Evolutionary conservation across 2,329 filamentous ascomycete species (phyloP).

Genomic region (Aspergillus niger): DNA sequence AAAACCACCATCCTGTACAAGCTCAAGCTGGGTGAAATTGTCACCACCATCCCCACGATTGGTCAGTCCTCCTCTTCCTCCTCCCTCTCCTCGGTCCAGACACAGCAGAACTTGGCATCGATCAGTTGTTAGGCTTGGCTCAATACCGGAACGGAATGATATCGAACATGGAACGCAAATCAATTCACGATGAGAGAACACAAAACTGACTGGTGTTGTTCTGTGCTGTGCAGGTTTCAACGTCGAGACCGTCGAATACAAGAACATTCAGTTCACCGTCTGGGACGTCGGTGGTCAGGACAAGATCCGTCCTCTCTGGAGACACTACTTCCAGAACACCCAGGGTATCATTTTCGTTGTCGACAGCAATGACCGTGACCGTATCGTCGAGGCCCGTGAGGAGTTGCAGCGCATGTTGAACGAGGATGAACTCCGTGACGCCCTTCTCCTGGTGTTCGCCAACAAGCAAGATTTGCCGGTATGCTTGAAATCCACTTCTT

Average conservation of each 20-base stretch:
- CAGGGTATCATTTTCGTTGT: slow-evolving; percentile 99
- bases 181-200: background rate
- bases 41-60: slow-evolving; percentile 98
- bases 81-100: slow-evolving; percentile 6
- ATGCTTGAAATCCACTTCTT: slow-evolving; percentile 28
- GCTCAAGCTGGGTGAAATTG: slow-evolving; percentile 97
- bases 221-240: slow-evolving; percentile 73
- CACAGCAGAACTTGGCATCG: too few species aligned
- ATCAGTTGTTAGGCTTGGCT: too few species aligned
- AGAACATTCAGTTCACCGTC: slow-evolving; percentile 99
- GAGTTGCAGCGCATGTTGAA: slow-evolving; percentile 98
- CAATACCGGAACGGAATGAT: too few species aligned
- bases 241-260: slow-evolving; percentile 99
- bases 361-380: slow-evolving; percentile 97
- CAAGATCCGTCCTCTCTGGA: slow-evolving; percentile 99
- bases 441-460: slow-evolving; percentile 94
- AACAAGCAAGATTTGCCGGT: slow-evolving; percentile 99
- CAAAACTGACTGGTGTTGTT: slow-evolving; percentile 14
- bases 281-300: slow-evolving; percentile 99
- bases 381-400: slow-evolving; percentile 94
- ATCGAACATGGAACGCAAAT: too few species aligned
- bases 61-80: slow-evolving; percentile 59
- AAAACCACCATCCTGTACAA: slow-evolving; percentile 99
- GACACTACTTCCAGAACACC: slow-evolving; percentile 99
- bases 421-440: slow-evolving; percentile 97